A percentile compares a stretch with the other conserved stretches of the same genome.
phyloP scores from a whole-genome alignment of 2,329 filamentous ascomycete genomes.

The Fusarium citri region DNA sequence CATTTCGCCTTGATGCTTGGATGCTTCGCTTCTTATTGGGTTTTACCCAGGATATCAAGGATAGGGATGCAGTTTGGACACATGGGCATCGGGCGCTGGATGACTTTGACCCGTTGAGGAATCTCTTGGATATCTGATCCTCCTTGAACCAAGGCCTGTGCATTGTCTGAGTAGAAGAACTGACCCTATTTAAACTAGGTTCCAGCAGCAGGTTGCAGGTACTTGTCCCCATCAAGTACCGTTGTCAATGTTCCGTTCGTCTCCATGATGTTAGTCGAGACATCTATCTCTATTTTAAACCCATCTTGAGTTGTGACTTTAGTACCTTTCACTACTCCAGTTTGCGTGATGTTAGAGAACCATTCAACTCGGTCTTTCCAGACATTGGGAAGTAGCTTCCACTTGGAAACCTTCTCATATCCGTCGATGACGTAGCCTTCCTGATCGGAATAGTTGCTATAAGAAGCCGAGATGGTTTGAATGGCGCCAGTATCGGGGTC shows the following conservation, averaged over 20 bases:
- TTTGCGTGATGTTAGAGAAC: slow-evolving; percentile 54
- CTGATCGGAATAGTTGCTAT: not conserved
- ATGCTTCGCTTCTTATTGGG: slow-evolving; percentile 20
- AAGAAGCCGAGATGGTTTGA: not conserved
- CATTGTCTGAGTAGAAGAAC: not conserved
- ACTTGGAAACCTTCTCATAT: slow-evolving; percentile 26
- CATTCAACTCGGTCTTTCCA: slow-evolving; percentile 50
- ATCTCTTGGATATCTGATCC: not conserved
- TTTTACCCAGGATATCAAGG: not conserved
- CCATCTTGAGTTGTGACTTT: slow-evolving; percentile 51
- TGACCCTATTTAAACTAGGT: not conserved
- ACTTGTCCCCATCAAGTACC: not conserved
- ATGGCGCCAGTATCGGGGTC: not conserved
- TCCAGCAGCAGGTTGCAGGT: not conserved
- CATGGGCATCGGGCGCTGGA: not conserved
- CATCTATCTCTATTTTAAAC: slow-evolving; percentile 22
- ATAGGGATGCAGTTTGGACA: not conserved
- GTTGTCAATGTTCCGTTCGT: slow-evolving; percentile 6
- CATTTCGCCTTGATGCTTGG: slow-evolving; percentile 21
- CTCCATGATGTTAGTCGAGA: slow-evolving; percentile 8
- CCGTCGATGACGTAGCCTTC: slow-evolving; percentile 5
- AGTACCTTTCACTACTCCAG: slow-evolving; percentile 47
- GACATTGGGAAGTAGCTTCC: slow-evolving; percentile 2
- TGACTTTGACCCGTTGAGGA: not conserved
- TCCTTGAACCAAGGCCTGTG: not conserved